Conservation (phyloP, 805 yeast species). For the Deakozyma indianensis region DNA sequence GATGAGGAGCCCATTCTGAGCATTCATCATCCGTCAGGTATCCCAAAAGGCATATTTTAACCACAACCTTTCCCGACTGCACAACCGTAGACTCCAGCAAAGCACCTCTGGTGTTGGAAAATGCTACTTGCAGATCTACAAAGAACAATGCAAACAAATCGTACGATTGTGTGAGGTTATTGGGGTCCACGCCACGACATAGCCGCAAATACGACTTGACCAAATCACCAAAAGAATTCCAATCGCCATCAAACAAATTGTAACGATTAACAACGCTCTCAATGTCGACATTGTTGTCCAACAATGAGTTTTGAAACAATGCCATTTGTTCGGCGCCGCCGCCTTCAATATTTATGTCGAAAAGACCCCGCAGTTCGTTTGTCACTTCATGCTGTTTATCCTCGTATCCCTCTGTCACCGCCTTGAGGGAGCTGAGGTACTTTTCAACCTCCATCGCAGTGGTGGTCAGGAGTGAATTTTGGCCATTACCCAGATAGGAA, state of each 20-base stretch:
- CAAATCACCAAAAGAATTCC: constrained; percentile 35
- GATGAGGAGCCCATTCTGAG: constrained; percentile 26
- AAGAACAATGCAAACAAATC: constrained; percentile 36
- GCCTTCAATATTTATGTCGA: background rate
- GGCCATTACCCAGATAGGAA: no score
- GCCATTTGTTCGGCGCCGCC: constrained; percentile 15
- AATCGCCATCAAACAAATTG: constrained; percentile 22
- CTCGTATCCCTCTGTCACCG: background rate
- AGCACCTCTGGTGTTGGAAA: constrained; percentile 19
- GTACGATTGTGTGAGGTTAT: constrained; percentile 33
- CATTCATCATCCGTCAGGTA: constrained; percentile 16
- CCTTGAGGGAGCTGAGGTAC: background rate
- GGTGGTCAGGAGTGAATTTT: no score
- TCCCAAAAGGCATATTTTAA: constrained; percentile 8
- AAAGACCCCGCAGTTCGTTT: background rate
- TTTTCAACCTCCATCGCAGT: background rate
- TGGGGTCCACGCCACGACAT: constrained; percentile 38
- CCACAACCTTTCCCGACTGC: constrained; percentile 6
- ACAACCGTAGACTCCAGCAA: constrained; percentile 8
- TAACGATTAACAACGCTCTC: constrained; percentile 14
- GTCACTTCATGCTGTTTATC: background rate
- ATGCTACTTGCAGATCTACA: constrained; percentile 27
- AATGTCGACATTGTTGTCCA: constrained; percentile 11
- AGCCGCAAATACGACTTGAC: constrained; percentile 32
- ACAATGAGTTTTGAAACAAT: constrained; percentile 23